Conservation (phyloP, 352 stramenopile genomes). For the Phytophthora europaea region DNA sequence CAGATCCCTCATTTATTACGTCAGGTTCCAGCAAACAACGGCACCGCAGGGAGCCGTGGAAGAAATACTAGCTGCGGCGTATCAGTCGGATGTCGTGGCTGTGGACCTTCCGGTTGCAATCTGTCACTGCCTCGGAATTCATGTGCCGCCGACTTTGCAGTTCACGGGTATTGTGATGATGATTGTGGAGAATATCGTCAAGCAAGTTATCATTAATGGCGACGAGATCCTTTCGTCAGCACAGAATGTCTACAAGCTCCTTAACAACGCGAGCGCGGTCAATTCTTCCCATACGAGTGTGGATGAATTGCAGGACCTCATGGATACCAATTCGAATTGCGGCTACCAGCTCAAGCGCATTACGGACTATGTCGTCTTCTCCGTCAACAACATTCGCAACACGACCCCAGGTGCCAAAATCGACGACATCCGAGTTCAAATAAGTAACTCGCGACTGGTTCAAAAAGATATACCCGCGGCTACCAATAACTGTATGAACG, state of each 20-base stretch:
- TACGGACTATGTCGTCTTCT: constrained; percentile 29
- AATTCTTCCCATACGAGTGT: constrained; percentile 20
- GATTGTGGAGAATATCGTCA: constrained; percentile 30
- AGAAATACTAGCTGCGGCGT: constrained; percentile 22
- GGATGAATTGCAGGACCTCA: constrained; percentile 25
- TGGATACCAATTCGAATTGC: constrained; percentile 31
- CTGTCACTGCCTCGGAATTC: constrained; percentile 27
- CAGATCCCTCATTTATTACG: constrained; percentile 27
- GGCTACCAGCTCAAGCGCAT: constrained; percentile 32
- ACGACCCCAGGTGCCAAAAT: constrained; percentile 15
- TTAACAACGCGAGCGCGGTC: constrained; percentile 11
- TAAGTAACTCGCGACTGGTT: constrained; percentile 24
- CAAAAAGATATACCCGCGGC: constrained; percentile 25
- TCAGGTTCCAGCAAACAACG: constrained; percentile 26
- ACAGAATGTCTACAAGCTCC: constrained; percentile 25
- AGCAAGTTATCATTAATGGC: constrained; percentile 28
- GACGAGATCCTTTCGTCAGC: constrained; percentile 29
- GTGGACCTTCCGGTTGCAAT: constrained; percentile 35
- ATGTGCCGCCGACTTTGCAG: constrained; percentile 23
- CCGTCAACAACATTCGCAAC: constrained; percentile 18
- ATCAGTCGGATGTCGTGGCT: constrained; percentile 32
- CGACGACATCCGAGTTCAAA: constrained; percentile 26
- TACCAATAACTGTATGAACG: constrained; percentile 39
- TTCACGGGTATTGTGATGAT: constrained; percentile 32
- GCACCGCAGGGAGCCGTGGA: constrained; percentile 18